Percentiles rank a stretch among this genome's conserved stretches.
phyloP scores from a whole-genome alignment of 1,284 basidiomycete genomes.

The Malassezia dermatis region DNA sequence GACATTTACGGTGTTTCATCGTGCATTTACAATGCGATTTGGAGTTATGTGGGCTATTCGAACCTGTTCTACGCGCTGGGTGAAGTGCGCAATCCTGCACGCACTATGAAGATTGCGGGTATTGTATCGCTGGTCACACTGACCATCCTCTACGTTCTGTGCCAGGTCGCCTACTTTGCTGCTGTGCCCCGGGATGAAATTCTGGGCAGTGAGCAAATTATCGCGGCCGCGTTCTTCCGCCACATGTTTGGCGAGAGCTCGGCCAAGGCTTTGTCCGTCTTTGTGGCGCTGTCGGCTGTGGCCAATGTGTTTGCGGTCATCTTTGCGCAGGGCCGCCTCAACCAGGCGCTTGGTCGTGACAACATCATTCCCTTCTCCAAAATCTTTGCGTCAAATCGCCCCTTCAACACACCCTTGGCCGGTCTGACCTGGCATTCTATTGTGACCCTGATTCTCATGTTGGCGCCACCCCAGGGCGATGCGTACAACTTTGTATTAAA shows the following conservation, averaged over 20 bases:
- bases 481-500: slow-evolving; percentile 56
- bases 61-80: slow-evolving; percentile 55
- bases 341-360: slow-evolving; percentile 56
- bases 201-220: slow-evolving; percentile 51
- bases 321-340: slow-evolving; percentile 52
- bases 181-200: slow-evolving; percentile 53
- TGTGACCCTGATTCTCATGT: slow-evolving; percentile 54
- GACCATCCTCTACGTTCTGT: slow-evolving; percentile 51
- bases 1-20: slow-evolving; percentile 44
- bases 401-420: slow-evolving; percentile 52
- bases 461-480: slow-evolving; percentile 55
- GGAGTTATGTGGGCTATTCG: slow-evolving; percentile 57
- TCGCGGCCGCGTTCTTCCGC: slow-evolving; percentile 55
- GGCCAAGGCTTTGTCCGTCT: slow-evolving; percentile 53
- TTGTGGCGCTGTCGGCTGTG: slow-evolving; percentile 53
- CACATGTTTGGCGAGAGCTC: slow-evolving; percentile 55
- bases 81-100: slow-evolving; percentile 52
- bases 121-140: slow-evolving; percentile 54
- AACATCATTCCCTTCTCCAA: slow-evolving; percentile 53
- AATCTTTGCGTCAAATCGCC: slow-evolving; percentile 52
- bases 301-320: slow-evolving; percentile 51
- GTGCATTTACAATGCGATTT: slow-evolving; percentile 49
- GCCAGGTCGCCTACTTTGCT: slow-evolving; percentile 52
- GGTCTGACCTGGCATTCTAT: slow-evolving; percentile 50
- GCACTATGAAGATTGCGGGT: slow-evolving; percentile 55